Evolutionary conservation across 2,329 filamentous ascomycete genomes (phyloP).

Genomic region (Trichophyton schoenleinii): DNA sequence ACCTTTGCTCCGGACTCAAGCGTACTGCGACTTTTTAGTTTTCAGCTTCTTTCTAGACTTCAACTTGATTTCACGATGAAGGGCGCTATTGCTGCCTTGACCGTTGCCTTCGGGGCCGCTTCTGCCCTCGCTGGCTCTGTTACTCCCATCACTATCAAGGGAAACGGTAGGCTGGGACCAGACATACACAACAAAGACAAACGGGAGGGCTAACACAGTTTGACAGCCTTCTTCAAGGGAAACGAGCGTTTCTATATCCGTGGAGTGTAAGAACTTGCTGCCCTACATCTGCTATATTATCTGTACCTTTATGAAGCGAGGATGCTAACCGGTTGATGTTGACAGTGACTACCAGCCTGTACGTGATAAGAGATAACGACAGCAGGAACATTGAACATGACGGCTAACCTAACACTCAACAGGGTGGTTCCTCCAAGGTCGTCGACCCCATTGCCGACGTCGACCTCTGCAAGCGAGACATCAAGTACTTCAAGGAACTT

Average conservation of each 20-base stretch:
- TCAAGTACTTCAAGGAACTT: slow-evolving; percentile 68
- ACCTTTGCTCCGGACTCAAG: slow-evolving; percentile 6
- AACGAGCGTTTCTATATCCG: slow-evolving; percentile 43
- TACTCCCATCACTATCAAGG: slow-evolving; percentile 48
- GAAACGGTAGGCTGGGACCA: slow-evolving; percentile 37
- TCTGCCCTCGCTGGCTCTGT: slow-evolving; percentile 37
- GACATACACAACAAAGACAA: not conserved
- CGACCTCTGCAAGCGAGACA: slow-evolving; percentile 61
- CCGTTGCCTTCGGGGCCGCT: slow-evolving; percentile 36
- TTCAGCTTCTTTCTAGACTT: not conserved
- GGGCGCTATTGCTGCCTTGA: slow-evolving; percentile 34
- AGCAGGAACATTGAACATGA: too few species aligned
- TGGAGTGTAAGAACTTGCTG: slow-evolving; percentile 24
- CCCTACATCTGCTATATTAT: not conserved
- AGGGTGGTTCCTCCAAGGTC: slow-evolving; percentile 48
- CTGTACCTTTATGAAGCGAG: not conserved
- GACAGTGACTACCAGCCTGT: slow-evolving; percentile 50
- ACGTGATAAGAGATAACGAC: slow-evolving; percentile 11
- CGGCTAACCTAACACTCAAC: slow-evolving; percentile 4
- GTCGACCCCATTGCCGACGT: slow-evolving; percentile 65
- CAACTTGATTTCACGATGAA: slow-evolving; percentile 36
- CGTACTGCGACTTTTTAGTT: not conserved
- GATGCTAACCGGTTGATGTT: slow-evolving; percentile 31
- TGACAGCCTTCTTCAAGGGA: slow-evolving; percentile 49
- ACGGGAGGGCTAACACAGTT: not conserved